Evolutionary conservation across 2,329 filamentous ascomycete species (phyloP).

Genomic region (Orbilia javanica): DNA sequence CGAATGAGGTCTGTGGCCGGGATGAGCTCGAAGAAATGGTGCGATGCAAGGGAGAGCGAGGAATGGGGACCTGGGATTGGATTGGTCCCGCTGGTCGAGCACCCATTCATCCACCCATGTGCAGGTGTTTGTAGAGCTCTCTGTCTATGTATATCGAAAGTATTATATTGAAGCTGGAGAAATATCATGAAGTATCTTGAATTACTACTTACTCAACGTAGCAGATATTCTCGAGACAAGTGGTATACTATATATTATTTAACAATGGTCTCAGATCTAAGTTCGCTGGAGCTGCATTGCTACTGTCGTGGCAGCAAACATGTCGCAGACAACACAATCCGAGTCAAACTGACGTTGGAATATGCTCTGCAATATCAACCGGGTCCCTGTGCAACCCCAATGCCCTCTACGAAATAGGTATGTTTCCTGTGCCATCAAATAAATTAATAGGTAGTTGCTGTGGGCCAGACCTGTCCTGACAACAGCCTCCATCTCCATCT

Average conservation of each 20-base stretch:
- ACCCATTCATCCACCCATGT: background rate
- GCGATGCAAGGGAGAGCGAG: conserved; percentile 33
- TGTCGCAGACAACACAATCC: background rate
- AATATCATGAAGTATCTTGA: background rate
- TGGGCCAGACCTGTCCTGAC: too few species aligned
- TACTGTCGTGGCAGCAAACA: too few species aligned
- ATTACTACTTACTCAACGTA: background rate
- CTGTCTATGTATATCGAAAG: background rate
- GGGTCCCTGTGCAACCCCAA: conserved; percentile 12
- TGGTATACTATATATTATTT: too few species aligned
- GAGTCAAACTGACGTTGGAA: conserved; percentile 37
- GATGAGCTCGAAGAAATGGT: conserved; percentile 36
- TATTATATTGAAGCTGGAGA: background rate
- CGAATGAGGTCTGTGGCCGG: conserved; percentile 35
- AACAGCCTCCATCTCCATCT: background rate
- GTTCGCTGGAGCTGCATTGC: too few species aligned
- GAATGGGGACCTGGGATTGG: conserved; percentile 29
- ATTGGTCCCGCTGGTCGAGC: conserved; percentile 7
- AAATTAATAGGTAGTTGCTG: background rate
- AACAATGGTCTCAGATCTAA: too few species aligned
- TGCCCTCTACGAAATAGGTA: background rate
- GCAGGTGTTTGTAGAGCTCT: background rate
- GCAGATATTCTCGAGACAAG: too few species aligned
- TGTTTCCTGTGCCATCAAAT: too few species aligned
- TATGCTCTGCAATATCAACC: conserved; percentile 13